Evolutionary conservation across 306 rosid species (phyloP), one percentile per base, ranked within the genome.

Genomic region (Casuarina glauca): DNA sequence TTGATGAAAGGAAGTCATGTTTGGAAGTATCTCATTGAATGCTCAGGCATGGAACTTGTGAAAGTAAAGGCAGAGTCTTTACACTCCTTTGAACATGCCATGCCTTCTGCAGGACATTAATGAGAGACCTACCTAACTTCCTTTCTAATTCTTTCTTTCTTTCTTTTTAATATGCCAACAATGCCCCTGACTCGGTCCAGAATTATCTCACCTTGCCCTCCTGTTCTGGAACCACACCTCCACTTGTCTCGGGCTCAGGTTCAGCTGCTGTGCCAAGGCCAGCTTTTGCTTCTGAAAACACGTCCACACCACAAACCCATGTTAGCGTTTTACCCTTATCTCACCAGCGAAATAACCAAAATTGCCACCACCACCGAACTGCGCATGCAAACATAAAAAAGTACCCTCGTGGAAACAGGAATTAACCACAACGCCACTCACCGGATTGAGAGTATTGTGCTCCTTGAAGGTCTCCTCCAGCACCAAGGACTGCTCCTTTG

Each of bases 171-270:
- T 76, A 73, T 58, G 62, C 35, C 91, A 35, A 53, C 15, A 45
- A 20, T 77, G 48, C 78, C 89, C 86, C 38, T 50, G 4, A 15
- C 0, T 63, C 60, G 3, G 3, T 7, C 15, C 42, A 2, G 5
- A 50, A 15, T 55, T 74, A 10, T 9, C 92, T 88, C 79, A 92
- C 97, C 97, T 88, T 87, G 97, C 97, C 84, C 97, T 88, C 66
- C 97, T 78, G 89, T 92, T 95, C 79, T 95, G 98, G 77, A 95
- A 95, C 97, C 98, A 95, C 84, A 95, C 98, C 86, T 92, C 98
- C 87, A 95, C 97, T 80, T 95, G 98, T 63, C 98, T 89, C 1
- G 97, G 87, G 77, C 81, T 87, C 84, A 95, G 89, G 85, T 83
- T 91, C 97, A 95, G 78, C 62, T 80, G 91, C 81, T 86, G 86